Conservation (phyloP, 768 basidiomycete genomes). For the Termitomyces sp. region DNA sequence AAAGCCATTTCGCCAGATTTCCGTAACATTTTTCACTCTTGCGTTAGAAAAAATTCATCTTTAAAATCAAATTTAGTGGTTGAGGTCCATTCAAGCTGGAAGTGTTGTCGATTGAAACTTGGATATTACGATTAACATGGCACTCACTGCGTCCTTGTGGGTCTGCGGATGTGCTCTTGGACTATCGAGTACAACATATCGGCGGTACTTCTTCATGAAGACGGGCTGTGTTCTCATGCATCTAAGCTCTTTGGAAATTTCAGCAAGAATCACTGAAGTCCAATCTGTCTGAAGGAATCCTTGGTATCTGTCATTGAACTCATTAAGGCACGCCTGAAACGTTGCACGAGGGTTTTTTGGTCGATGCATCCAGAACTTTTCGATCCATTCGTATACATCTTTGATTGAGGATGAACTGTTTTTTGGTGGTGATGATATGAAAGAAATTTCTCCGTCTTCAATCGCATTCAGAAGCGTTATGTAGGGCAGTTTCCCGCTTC, state of each 20-base stretch:
- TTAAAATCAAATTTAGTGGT: constrained; percentile 46
- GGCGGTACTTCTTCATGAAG: constrained; percentile 56
- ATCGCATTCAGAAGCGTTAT: constrained; percentile 42
- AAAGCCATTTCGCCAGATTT: not conserved
- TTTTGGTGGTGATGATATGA: constrained; percentile 41
- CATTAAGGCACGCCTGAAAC: constrained; percentile 36
- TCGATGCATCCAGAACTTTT: constrained; percentile 23
- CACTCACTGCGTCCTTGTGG: constrained; percentile 43
- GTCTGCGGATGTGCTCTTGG: constrained; percentile 23
- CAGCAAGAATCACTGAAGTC: constrained; percentile 33
- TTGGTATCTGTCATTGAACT: constrained; percentile 32
- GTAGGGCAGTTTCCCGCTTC: constrained; percentile 36
- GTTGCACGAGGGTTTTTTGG: constrained; percentile 32
- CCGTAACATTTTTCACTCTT: not conserved
- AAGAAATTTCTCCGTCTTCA: constrained; percentile 50
- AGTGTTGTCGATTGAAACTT: not conserved
- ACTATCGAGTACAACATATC: constrained; percentile 57
- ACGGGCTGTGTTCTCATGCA: constrained; percentile 56
- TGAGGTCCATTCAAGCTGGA: constrained; percentile 54
- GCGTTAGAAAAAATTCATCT: constrained; percentile 44
- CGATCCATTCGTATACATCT: constrained; percentile 33
- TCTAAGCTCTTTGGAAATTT: constrained; percentile 44
- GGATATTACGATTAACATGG: not conserved
- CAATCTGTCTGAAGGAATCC: constrained; percentile 31
- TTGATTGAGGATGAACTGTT: constrained; percentile 16